phyloP scores from a whole-genome alignment of 2,329 filamentous ascomycete species.

The Colletotrichum theobromicola region DNA sequence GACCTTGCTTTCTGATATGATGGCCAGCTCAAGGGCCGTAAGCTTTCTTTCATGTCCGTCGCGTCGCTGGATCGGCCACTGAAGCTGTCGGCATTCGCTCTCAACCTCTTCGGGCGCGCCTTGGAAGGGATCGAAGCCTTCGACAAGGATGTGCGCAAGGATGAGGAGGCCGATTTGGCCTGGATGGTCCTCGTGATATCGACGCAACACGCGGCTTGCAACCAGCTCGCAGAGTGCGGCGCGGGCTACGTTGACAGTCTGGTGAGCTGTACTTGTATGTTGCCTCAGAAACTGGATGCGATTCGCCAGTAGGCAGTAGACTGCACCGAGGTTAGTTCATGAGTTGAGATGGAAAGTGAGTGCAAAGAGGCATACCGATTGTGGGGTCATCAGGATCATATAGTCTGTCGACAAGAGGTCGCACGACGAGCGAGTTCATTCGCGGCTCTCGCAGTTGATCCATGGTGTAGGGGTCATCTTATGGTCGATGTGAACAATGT shows the following conservation, averaged over 20 bases:
- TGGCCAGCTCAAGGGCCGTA: slow-evolving; percentile 74
- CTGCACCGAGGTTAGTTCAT: slow-evolving; percentile 34
- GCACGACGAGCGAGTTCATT: slow-evolving; percentile 70
- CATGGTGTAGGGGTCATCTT: slow-evolving; percentile 50
- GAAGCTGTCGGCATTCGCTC: slow-evolving; percentile 25
- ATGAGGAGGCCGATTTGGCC: slow-evolving; percentile 67
- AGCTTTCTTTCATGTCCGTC: slow-evolving; percentile 57
- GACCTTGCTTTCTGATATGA: slow-evolving; percentile 73
- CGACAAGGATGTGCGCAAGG: slow-evolving; percentile 71
- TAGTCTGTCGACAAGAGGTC: slow-evolving; percentile 70
- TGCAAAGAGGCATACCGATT: slow-evolving; percentile 46
- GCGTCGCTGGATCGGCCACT: slow-evolving; percentile 44
- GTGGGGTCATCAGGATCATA: slow-evolving; percentile 71
- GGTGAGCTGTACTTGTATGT: slow-evolving; percentile 68
- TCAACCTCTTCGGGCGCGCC: slow-evolving; percentile 68
- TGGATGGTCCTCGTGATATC: slow-evolving; percentile 71
- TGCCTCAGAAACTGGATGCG: slow-evolving; percentile 72
- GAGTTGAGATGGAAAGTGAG: no score
- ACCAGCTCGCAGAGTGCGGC: slow-evolving; percentile 73
- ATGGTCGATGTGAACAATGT: neutral
- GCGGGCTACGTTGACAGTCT: slow-evolving; percentile 72
- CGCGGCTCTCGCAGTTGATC: slow-evolving; percentile 71
- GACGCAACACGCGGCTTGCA: slow-evolving; percentile 68
- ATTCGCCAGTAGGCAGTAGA: slow-evolving; percentile 76
- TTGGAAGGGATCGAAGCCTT: slow-evolving; percentile 75